These are phyloP conservation scores for Paramecium sexaurelia DNA, from an alignment of 73 alveolate species.

Conservation along the genomic window DNA sequence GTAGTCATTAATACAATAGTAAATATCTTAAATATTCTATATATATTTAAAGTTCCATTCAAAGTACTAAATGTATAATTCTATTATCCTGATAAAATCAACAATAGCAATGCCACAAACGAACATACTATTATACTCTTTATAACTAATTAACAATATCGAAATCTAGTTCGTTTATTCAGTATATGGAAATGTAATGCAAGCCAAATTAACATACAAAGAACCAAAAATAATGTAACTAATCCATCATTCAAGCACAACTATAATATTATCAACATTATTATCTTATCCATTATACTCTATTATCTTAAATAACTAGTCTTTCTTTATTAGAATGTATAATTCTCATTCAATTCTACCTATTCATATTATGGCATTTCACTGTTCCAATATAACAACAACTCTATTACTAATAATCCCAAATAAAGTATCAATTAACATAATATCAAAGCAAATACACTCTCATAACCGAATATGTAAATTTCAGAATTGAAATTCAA, in stretches of 20 bases:
- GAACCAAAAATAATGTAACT: not conserved
- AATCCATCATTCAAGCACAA: constrained; percentile 50
- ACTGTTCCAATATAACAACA: not conserved
- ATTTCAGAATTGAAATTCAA: not conserved
- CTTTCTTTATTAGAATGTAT: not conserved
- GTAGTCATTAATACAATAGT: not conserved
- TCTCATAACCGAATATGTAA: not conserved
- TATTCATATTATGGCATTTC: not conserved
- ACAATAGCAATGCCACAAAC: not conserved
- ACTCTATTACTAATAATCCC: not conserved
- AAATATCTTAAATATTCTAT: not conserved
- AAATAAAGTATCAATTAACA: not conserved
- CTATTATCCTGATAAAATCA: not conserved
- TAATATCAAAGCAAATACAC: not conserved
- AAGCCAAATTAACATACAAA: constrained; percentile 15
- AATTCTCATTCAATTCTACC: not conserved
- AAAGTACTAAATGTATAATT: not conserved
- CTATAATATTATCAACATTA: not conserved
- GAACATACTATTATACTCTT: not conserved
- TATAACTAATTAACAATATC: not conserved
- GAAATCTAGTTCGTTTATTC: not conserved
- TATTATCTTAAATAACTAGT: not conserved
- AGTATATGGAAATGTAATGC: constrained; percentile 17
- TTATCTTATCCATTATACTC: not conserved
- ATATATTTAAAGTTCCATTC: not conserved